These are phyloP conservation scores for Tephrocybe sp. DNA, from an alignment of 768 basidiomycete species.

Conservation along the genomic window DNA sequence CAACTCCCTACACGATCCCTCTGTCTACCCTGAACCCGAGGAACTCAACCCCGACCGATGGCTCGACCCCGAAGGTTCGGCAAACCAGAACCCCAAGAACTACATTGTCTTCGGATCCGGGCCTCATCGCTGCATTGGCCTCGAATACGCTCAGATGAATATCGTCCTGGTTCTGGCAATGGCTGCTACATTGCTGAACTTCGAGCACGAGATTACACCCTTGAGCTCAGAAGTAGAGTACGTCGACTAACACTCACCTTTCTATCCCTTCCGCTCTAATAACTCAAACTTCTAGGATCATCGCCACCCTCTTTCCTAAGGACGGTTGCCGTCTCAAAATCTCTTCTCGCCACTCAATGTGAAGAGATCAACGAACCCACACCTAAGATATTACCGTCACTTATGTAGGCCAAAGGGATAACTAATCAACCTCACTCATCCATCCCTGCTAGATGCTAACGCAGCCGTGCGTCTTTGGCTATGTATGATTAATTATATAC, in stretches of 20 bases:
- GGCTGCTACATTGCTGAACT: slow-evolving; percentile 79
- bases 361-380: not conserved
- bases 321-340: slow-evolving; percentile 86
- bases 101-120: slow-evolving; percentile 95
- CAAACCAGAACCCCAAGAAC: slow-evolving; percentile 87
- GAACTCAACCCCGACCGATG: slow-evolving; percentile 86
- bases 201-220: slow-evolving; percentile 84
- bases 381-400: not conserved
- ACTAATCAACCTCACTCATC: not conserved
- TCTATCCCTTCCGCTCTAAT: not conserved
- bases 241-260: slow-evolving; percentile 31
- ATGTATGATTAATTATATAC: slow-evolving; percentile 9
- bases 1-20: slow-evolving; percentile 88
- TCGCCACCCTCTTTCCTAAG: slow-evolving; percentile 96
- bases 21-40: slow-evolving; percentile 86
- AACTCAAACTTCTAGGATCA: slow-evolving; percentile 53
- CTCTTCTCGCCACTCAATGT: slow-evolving; percentile 48
- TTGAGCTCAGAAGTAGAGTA: slow-evolving; percentile 80
- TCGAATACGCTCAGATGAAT: slow-evolving; percentile 93
- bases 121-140: slow-evolving; percentile 89
- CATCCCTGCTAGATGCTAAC: not conserved
- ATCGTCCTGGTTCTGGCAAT: slow-evolving; percentile 83
- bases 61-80: slow-evolving; percentile 78
- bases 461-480: not conserved
- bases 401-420: not conserved